Conservation (phyloP, 2,329 filamentous ascomycete species). For the Dryadomyces quercus-mongolicae region DNA sequence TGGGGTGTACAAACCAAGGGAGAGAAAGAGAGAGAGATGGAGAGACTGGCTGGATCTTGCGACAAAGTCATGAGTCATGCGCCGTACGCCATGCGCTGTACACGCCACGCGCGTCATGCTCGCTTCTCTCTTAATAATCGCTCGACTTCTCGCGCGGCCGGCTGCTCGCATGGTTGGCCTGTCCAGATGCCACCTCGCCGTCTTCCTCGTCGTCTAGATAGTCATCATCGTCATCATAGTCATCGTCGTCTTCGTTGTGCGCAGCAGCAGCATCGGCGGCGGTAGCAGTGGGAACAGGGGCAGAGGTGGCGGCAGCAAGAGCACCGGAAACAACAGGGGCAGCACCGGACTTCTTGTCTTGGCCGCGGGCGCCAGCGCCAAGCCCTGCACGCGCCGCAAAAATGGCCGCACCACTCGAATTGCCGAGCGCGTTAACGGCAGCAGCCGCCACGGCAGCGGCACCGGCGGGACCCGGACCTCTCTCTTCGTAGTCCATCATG, state of each 20-base stretch:
- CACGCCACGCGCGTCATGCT: neutral
- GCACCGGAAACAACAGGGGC: neutral
- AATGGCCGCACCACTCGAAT: constrained; percentile 9
- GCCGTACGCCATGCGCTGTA: no score
- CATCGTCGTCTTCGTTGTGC: constrained; percentile 1
- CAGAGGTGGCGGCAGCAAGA: neutral
- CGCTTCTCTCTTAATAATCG: neutral
- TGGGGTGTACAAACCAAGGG: neutral
- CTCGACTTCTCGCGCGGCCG: neutral
- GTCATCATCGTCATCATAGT: constrained; percentile 3
- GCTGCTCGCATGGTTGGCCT: neutral
- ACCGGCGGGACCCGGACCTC: constrained; percentile 3
- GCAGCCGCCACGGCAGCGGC: neutral
- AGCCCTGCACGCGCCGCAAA: neutral
- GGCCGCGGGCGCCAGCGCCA: neutral
- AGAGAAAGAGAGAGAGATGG: neutral
- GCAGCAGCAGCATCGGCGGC: neutral
- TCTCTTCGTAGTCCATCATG: constrained; percentile 17
- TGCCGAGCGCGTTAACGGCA: constrained; percentile 12
- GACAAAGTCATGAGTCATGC: no score
- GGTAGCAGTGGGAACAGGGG: neutral
- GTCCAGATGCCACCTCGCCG: neutral
- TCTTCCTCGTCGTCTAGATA: neutral
- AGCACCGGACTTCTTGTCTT: constrained; percentile 5
- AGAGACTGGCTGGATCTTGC: neutral